phyloP scores from a whole-genome alignment of 345 rosid genomes.

The Iberis pinnata region DNA sequence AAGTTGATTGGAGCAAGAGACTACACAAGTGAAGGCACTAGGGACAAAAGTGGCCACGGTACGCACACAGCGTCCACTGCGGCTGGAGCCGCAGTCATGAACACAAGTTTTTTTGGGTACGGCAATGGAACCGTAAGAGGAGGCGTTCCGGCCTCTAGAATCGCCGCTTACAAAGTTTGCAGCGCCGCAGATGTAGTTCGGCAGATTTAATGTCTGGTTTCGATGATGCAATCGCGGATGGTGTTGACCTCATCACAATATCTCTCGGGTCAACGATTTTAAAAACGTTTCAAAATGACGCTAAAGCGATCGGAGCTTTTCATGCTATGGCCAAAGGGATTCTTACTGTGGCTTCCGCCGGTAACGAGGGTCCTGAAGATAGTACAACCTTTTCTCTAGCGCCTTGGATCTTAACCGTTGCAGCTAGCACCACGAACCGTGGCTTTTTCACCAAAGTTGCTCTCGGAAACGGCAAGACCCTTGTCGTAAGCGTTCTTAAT shows the following conservation, averaged over 20 bases:
- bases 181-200: accelerated
- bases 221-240: constrained; percentile 64
- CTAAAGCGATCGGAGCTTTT: not conserved
- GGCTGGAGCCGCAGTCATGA: constrained; percentile 35
- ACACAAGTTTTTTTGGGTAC: constrained; percentile 34
- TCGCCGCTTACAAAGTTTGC: constrained; percentile 44
- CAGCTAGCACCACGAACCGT: constrained; percentile 47
- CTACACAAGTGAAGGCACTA: constrained; percentile 21
- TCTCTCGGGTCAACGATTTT: constrained; percentile 10
- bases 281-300: not conserved
- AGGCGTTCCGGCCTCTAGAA: constrained; percentile 45
- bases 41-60: constrained; percentile 40
- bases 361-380: constrained; percentile 17
- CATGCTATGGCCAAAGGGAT: constrained; percentile 50
- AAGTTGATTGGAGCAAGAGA: constrained; percentile 48
- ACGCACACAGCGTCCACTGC: constrained; percentile 51
- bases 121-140: constrained; percentile 46
- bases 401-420: constrained; percentile 47
- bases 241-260: constrained; percentile 40
- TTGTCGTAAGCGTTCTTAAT: constrained; percentile 29
- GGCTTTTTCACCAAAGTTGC: constrained; percentile 27
- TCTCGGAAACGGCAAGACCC: constrained; percentile 34
- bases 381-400: constrained; percentile 1
- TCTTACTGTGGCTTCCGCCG: constrained; percentile 37
- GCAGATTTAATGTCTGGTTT: constrained; percentile 35